These are phyloP conservation scores for Sugiyamaella chiloensis DNA, from an alignment of 805 yeast genomes.

Conservation along the genomic window DNA sequence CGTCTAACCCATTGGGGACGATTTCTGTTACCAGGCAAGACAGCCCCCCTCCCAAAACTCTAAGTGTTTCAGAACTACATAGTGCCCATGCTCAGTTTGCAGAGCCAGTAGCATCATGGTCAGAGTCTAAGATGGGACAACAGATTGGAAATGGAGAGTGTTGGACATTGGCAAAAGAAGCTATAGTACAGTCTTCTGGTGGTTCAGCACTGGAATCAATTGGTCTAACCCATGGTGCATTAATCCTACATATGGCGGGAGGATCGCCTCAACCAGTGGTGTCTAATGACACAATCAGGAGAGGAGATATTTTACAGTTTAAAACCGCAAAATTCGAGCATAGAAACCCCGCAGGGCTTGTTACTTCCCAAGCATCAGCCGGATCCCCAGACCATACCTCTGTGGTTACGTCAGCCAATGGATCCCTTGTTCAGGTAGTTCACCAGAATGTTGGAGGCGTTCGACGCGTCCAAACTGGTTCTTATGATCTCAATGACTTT, in stretches of 20 bases:
- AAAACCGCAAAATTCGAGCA: constrained; percentile 26
- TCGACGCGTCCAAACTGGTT: constrained; percentile 30
- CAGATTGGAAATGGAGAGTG: constrained; percentile 40
- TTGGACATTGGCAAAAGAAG: constrained; percentile 39
- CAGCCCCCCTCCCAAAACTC: constrained; percentile 42
- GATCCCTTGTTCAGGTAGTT: constrained; percentile 18
- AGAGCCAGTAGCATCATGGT: constrained; percentile 33
- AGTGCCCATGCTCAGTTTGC: constrained; percentile 30
- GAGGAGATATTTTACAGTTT: constrained; percentile 39
- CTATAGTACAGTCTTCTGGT: constrained; percentile 28
- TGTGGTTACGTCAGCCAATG: constrained; percentile 28
- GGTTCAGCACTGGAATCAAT: constrained; percentile 30
- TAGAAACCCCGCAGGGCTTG: constrained; percentile 19
- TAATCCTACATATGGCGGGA: constrained; percentile 24
- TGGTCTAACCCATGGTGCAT: constrained; percentile 32
- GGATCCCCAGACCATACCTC: constrained; percentile 39
- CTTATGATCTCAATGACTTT: constrained; percentile 28
- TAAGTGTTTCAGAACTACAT: constrained; percentile 27
- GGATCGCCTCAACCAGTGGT: constrained; percentile 16
- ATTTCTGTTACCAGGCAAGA: constrained; percentile 35
- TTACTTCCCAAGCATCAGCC: constrained; percentile 14
- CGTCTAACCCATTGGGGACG: constrained; percentile 36
- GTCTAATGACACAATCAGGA: constrained; percentile 26
- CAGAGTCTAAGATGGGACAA: constrained; percentile 32
- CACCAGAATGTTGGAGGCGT: constrained; percentile 35